Evolutionary conservation across 2,329 filamentous ascomycete genomes (phyloP), one percentile per base, ranked within the genome.

Genomic region (Diaporthe aspalathi): DNA sequence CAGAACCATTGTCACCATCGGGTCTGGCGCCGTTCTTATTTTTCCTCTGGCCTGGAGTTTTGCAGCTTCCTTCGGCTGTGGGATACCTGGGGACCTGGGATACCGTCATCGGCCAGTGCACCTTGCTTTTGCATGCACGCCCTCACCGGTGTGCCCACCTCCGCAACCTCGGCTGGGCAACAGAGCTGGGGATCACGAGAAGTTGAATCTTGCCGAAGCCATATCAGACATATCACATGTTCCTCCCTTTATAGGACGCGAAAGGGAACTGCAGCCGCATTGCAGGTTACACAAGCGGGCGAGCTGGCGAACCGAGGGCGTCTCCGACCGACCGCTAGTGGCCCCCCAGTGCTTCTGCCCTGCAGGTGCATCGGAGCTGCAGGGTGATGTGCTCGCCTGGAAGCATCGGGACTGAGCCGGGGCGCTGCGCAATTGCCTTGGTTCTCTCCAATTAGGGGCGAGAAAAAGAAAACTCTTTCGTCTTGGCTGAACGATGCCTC

Each of bases 211-310:
- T 50, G 29, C 60, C 60, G 43, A 50, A 38, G 14, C 29, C 60
- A 50, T 50, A 65, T 65, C 29, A 65, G 60, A 65, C 60, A 20
- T 65, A 65, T 65, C 60, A 65, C 60, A 65, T 50, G 43, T 16
- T 17, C 60, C 16, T 8, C 2, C 17, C 6, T 38, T 4, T 6
- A 20, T 27, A 22, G 16, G 8, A 38, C 60, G 27, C 16, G 29
- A 35, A 63, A 38, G 60, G 60, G 60, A 50, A 65, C 29, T n/a
- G 60, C 29, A 65, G 60, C 27, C 60, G 60, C 22, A n/a, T 50
- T 38, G 20, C 60, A 38, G 45, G 60, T 65, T 65, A 50, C 60
- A 65, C 60, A 9, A 38, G 27, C 16, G 29, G 11, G 2, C 60
- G 29, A 65, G 60, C 43, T 65, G 60, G 60, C 60, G 40, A 38